Evolutionary conservation across 208 protist species (phyloP).

Genomic region (Leishmania arabica): DNA sequence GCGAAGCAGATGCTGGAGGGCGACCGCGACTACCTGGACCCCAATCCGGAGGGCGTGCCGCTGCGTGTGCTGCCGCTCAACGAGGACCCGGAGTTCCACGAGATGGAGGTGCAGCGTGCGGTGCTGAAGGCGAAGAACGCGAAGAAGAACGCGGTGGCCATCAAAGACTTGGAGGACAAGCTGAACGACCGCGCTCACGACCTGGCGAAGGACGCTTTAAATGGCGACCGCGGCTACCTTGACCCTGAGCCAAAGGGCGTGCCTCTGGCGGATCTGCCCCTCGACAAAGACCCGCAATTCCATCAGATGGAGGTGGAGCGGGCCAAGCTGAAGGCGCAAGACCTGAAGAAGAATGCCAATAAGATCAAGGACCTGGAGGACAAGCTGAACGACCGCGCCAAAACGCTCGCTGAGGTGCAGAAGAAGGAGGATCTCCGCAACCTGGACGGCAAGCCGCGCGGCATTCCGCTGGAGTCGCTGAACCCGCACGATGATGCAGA

Average conservation of each 20-base stretch:
- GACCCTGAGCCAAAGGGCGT: constrained; percentile 66
- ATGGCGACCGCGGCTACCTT: constrained; percentile 65
- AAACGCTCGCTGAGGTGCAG: constrained; percentile 62
- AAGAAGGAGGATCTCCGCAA: constrained; percentile 55
- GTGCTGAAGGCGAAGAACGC: constrained; percentile 55
- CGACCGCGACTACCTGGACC: constrained; percentile 61
- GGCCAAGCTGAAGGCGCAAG: constrained; percentile 68
- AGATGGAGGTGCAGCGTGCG: constrained; percentile 73
- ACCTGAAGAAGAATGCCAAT: constrained; percentile 49
- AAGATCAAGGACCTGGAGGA: constrained; percentile 65
- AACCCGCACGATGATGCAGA: constrained; percentile 60
- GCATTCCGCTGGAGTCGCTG: constrained; percentile 61
- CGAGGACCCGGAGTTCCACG: constrained; percentile 66
- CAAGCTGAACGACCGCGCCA: constrained; percentile 60
- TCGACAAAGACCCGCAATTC: constrained; percentile 68
- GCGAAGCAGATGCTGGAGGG: constrained; percentile 58
- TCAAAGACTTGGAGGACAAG: constrained; percentile 54
- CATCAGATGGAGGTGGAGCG: constrained; percentile 74
- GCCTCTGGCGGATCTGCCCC: constrained; percentile 57
- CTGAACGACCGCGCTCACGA: constrained; percentile 75
- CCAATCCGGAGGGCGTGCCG: constrained; percentile 67
- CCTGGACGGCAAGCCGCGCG: constrained; percentile 57
- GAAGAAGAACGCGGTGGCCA: constrained; percentile 46
- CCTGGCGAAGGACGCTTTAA: constrained; percentile 59
- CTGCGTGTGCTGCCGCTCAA: constrained; percentile 62